Base-by-base conservation (phyloP, 2,329 filamentous ascomycete genomes). In the Paecilomyces sp. region DNA sequence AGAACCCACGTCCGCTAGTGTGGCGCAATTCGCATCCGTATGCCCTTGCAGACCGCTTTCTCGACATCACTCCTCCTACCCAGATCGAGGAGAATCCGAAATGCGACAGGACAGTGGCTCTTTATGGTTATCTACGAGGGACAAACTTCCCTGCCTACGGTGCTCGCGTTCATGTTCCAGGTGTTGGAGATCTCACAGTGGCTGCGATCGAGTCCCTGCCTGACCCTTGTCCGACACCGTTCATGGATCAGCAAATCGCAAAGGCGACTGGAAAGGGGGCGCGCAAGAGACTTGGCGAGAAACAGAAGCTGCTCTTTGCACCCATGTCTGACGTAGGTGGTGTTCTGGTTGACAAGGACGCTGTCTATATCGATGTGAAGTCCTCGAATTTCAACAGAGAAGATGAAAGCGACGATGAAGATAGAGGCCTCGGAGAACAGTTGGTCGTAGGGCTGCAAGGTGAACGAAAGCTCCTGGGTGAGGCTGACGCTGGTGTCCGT, bases 301-400 rank as follows among this genome's bases (percentile, higher is more conserved):
- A 97, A 77, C 93, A 99, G 71, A 97, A 97, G 78, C 86, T 95
- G 67, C 79, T 99, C 4, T 95, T 97, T 75, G 95, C 94, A 2
- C 95, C 94, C 34, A 97, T 99, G 93, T 96, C 92, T 28, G 94
- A 99, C 75, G 92, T 96, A 34, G 95, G 92, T 65, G 94, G 94
- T 68, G 85, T 99, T 12, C 87, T 97, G 71, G 93, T 99, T 57
- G 94, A 99, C 66, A 96, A 96, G 62, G 94, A 99, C 75, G 92
- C 93, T 7, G 92, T 99, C 41, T 99, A 96, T 79, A 97, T 89
- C 63, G 85, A 89, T 68, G 77, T 89, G 52, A 88, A 87, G 71
- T 85, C 84, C 13, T 80, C 82, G 30, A 95, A 85, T 3, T 97
- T 99, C 65, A 79, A 86, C 62, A 75, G 77, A 1, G 83, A 85